Evolutionary conservation across 305 asterid species (phyloP).

Genomic region (Andrographis paniculata): DNA sequence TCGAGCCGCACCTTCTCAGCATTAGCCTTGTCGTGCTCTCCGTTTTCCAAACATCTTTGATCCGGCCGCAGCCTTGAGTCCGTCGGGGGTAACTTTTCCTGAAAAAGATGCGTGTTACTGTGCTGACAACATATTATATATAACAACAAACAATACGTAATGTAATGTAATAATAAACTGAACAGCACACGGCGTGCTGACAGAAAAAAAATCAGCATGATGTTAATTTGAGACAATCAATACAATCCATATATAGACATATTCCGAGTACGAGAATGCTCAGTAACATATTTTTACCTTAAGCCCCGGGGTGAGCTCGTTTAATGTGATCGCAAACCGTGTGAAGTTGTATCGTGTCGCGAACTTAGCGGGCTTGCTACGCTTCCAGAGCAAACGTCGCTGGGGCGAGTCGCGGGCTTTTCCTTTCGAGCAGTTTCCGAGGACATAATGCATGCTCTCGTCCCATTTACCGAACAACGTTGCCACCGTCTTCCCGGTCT

Average conservation of each 20-base stretch:
- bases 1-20: slow-evolving; percentile 78
- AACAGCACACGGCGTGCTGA: not conserved
- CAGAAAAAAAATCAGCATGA: too few relatives aligned
- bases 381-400: slow-evolving; percentile 72
- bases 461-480: slow-evolving; percentile 92
- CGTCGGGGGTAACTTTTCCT: slow-evolving; percentile 94
- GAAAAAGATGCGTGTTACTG: slow-evolving; percentile 20
- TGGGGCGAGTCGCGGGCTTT: slow-evolving; percentile 49
- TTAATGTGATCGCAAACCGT: slow-evolving; percentile 83
- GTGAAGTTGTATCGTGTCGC: slow-evolving; percentile 80
- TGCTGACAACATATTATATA: too few relatives aligned
- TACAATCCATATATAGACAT: too few relatives aligned
- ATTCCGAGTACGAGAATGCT: too few relatives aligned
- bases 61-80: slow-evolving; percentile 97
- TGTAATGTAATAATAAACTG: not conserved
- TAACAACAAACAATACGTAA: too few relatives aligned
- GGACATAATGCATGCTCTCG: slow-evolving; percentile 73
- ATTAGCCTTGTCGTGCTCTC: slow-evolving; percentile 83
- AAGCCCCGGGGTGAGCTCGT: slow-evolving; percentile 67
- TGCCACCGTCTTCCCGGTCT: slow-evolving; percentile 68
- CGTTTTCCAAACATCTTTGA: slow-evolving; percentile 92
- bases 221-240: too few relatives aligned
- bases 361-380: slow-evolving; percentile 62
- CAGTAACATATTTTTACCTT: slow-evolving; percentile 30
- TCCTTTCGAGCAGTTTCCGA: slow-evolving; percentile 62